Evolutionary conservation across 2,329 filamentous ascomycete genomes (phyloP).

Genomic region (Bisporella sp.): DNA sequence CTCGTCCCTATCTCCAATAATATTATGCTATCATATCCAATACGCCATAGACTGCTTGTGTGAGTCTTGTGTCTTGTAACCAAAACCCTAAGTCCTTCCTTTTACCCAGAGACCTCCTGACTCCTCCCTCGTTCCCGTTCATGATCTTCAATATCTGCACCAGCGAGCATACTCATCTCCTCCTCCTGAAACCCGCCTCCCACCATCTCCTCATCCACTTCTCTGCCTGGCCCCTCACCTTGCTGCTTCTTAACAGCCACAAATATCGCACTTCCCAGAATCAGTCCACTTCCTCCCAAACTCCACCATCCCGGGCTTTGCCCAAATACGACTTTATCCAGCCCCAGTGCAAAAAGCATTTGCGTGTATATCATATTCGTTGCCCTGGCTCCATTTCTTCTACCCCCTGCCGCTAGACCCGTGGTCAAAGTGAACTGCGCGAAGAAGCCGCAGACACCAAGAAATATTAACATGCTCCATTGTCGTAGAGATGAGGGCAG

Average conservation of each 20-base stretch:
- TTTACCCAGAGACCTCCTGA: too few species aligned
- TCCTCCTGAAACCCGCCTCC: constrained; percentile 7
- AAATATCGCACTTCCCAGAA: constrained; percentile 58
- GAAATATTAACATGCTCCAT: constrained; percentile 60
- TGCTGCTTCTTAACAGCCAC: constrained; percentile 40
- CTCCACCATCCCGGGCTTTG: constrained; percentile 49
- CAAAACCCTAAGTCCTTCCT: too few species aligned
- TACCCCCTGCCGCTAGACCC: constrained; percentile 44
- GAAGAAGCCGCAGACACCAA: constrained; percentile 70
- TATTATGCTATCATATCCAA: too few species aligned
- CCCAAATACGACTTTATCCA: constrained; percentile 58
- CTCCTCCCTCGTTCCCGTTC: too few species aligned
- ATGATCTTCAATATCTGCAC: background rate
- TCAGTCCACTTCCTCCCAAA: constrained; percentile 54
- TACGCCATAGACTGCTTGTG: too few species aligned
- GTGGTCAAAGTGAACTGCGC: constrained; percentile 83
- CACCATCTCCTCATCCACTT: constrained; percentile 1
- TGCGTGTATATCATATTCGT: constrained; percentile 64
- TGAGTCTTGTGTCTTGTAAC: too few species aligned
- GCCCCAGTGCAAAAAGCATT: constrained; percentile 61
- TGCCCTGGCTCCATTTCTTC: constrained; percentile 34
- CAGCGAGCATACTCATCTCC: constrained; percentile 12
- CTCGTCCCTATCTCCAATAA: too few species aligned
- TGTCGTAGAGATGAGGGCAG: constrained; percentile 32
- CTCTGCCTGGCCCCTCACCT: background rate